Evolutionary conservation across 2,329 filamentous ascomycete species (phyloP), one percentile per base, ranked within the genome.

Genomic region (Coniella vitis): DNA sequence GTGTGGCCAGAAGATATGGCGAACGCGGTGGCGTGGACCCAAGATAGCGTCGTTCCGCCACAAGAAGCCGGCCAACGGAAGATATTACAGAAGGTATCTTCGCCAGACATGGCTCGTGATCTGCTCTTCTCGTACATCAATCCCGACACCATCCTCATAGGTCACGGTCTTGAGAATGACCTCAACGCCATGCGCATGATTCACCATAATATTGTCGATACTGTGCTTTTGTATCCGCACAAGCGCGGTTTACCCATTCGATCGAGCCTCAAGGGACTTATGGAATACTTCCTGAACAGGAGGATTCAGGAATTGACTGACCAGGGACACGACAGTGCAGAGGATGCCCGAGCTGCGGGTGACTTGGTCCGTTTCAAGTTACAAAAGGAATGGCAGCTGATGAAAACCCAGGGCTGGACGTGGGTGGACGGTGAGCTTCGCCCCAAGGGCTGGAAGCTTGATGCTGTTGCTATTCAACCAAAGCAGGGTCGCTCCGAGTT

Each of bases 81-180:
- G 34, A 68, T 69, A 29, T 73, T 95, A 32, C 81, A 79, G 45
- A 86, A 95, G 38, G 88, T 94, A 8, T 70, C 81, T 1, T 90
- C 86, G 0, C 90, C 90, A 0, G 70, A 79, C 19, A 76, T 71
- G 22, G 93, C 93, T 1, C 84, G 93, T 8, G 72, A 81, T 1
- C 74, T 96, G 0, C 76, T 98, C 8, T 88, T 95, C 65, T 75
- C 78, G 0, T 75, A 87, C 46, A 75, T 98, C 43, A 77, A 82
- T 1, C 86, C 89, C 0, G 69, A 76, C 0, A 98, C 90, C 0
- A 87, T 90, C 0, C 69, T 98, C 1, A 87, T 98, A 40, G 93
- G 93, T 0, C 93, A 98, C 64, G 90, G 89, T 1, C 79, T 97
- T 8, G 93, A 98, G 60, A 98, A 98, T 62, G 93, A 98, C 60